Base-by-base conservation (phyloP, 441 rosid genomes). In the Adansonia madagascariensis region DNA sequence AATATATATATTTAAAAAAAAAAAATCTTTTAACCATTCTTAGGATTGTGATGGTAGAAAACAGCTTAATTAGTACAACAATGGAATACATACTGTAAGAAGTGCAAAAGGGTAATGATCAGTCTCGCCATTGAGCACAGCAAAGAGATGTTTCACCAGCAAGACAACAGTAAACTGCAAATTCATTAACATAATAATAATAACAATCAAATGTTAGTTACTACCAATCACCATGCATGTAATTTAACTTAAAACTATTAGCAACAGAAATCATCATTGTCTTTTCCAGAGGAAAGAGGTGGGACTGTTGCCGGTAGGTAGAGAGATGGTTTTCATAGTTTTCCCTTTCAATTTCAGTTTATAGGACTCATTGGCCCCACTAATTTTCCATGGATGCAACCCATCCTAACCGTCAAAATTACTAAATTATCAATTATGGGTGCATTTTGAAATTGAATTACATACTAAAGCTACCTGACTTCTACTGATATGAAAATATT, bases 71-170 rank as follows among this genome's bases (percentile, higher is more conserved):
- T n/a, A n/a, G n/a, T n/a, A n/a, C n/a, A 27, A 70, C 12, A 14
- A 5, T 70, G 18, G 49, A 0, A 0, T 68, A 41, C 76, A 14
- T 73, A 73, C 76, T 0, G 68, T 62, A 15, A 62, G 22, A 9
- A 74, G 49, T 15, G 74, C 18, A 44, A 76, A 67, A 14, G 79
- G 79, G 67, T 67, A 76, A 18, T 55, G 46, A 39, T 39, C 73
- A 3, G 74, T 57, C 10, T 68, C 67, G 6, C 73, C 79, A 14
- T 18, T 66, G 0, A 76, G 24, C n/a, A 67, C 74, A 8, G 65
- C 79, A 41, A 76, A 66, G 41, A 67, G 0, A 43, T 76, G 79
- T 67, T 67, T 76, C 8, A 67, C 55, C 11, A 76, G 79, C 79
- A 67, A 43, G 3, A 76, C 10, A 2, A 39, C 41, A 10, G 74